These are phyloP conservation scores for Fusarium vanettenii DNA, from an alignment of 2,329 filamentous ascomycete genomes.

Conservation along the genomic window DNA sequence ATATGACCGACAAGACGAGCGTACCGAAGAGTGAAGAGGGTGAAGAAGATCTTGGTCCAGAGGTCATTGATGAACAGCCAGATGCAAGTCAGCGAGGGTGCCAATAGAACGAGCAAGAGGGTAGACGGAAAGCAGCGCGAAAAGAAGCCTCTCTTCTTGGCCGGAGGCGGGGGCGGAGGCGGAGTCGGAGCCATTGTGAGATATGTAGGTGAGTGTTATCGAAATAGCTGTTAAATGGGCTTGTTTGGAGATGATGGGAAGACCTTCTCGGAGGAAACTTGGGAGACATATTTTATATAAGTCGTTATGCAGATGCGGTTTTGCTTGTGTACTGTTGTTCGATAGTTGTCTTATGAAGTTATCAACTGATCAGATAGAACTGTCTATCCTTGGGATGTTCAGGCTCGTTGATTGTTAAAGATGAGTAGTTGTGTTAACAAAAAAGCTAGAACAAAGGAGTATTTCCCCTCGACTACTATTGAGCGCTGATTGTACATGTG, in stretches of 20 bases:
- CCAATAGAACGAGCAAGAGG: background rate
- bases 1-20: conserved; percentile 57
- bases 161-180: background rate
- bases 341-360: too few relatives aligned
- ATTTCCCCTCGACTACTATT: background rate
- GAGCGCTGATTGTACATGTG: background rate
- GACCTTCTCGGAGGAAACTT: background rate
- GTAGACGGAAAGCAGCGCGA: conserved; percentile 10
- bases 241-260: background rate
- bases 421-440: background rate
- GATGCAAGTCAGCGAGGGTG: background rate
- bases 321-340: background rate
- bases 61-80: conserved; percentile 30
- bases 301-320: too few relatives aligned
- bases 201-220: background rate
- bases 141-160: background rate
- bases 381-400: background rate
- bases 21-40: conserved; percentile 55
- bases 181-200: background rate
- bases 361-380: background rate
- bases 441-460: background rate
- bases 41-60: conserved; percentile 35
- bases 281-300: background rate
- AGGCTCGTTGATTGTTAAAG: background rate
- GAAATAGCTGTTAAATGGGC: background rate